Percentiles rank a stretch among this genome's conserved stretches.
Conservation (phyloP, 257 asterid species). For the Fraxinus excelsior region DNA sequence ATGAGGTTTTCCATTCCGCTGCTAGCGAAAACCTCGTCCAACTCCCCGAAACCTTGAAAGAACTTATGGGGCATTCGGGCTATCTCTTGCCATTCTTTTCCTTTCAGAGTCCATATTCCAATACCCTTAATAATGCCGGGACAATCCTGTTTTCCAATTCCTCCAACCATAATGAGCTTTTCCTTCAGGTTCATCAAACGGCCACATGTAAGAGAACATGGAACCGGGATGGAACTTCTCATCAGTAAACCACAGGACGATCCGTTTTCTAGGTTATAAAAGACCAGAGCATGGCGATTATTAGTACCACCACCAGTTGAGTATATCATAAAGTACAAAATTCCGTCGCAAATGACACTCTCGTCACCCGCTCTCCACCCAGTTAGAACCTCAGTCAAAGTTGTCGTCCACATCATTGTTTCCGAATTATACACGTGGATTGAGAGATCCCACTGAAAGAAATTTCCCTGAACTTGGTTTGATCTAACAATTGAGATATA, state of each 20-base stretch:
- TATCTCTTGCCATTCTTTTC: constrained; percentile 78
- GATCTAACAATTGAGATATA: constrained; percentile 65
- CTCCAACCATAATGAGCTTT: constrained; percentile 89
- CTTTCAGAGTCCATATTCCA: constrained; percentile 76
- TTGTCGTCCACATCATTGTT: constrained; percentile 58
- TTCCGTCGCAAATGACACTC: constrained; percentile 78
- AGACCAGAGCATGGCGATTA: constrained; percentile 71
- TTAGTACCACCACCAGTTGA: constrained; percentile 61
- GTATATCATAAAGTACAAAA: constrained; percentile 74
- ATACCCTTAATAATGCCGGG: constrained; percentile 87
- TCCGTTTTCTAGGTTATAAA: constrained; percentile 50
- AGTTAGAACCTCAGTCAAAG: constrained; percentile 55
- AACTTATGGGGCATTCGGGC: constrained; percentile 83
- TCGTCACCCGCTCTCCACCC: constrained; percentile 98
- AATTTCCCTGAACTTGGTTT: constrained; percentile 78
- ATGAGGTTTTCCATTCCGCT: constrained; percentile 77
- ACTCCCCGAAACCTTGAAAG: constrained; percentile 95
- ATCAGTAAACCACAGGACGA: constrained; percentile 42
- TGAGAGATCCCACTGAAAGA: constrained; percentile 82
- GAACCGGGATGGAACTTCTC: constrained; percentile 73
- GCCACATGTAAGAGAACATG: constrained; percentile 89
- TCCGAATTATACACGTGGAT: constrained; percentile 71
- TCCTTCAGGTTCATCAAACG: constrained; percentile 84
- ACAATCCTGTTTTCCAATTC: constrained; percentile 82
- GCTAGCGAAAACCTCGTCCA: constrained; percentile 93